A percentile compares a stretch with the other conserved stretches of the same genome.
phyloP scores from a whole-genome alignment of 2,329 filamentous ascomycete genomes.

The Aspergillus caelatus region DNA sequence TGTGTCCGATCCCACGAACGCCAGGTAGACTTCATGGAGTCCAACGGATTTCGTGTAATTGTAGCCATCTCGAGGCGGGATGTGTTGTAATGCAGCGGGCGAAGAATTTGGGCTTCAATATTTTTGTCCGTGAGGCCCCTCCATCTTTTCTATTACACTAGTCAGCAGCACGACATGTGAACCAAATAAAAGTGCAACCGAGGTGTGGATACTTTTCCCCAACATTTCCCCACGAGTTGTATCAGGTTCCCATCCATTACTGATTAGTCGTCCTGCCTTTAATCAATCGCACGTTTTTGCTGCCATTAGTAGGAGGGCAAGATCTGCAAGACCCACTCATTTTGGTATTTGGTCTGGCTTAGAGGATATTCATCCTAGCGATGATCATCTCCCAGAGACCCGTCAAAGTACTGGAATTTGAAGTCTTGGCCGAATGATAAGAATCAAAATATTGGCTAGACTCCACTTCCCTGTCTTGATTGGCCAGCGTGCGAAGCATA shows the following conservation, averaged over 20 bases:
- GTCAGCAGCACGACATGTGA: background rate
- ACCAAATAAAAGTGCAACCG: background rate
- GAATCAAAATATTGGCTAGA: background rate
- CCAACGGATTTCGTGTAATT: background rate
- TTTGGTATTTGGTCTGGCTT: background rate
- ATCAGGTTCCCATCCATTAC: background rate
- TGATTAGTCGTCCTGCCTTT: background rate
- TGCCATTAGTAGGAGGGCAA: background rate
- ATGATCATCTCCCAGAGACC: background rate
- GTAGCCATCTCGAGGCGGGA: background rate
- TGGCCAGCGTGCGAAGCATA: background rate
- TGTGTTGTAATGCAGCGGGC: background rate
- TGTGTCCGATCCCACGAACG: background rate
- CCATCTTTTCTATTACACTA: background rate
- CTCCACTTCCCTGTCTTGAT: background rate
- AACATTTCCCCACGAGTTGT: background rate
- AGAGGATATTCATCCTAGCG: background rate
- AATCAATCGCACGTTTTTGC: background rate
- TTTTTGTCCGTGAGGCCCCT: background rate
- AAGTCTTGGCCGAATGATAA: no score
- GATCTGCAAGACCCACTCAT: background rate
- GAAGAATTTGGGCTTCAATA: background rate
- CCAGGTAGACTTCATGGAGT: conserved; percentile 4
- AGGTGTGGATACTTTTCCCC: background rate
- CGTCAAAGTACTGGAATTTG: no score